Percentiles rank a stretch among this genome's conserved stretches.
These are phyloP conservation scores for Syncephalastrum monosporum DNA, from an alignment of 371 early-diverging fungal genomes.

Conservation along the genomic window DNA sequence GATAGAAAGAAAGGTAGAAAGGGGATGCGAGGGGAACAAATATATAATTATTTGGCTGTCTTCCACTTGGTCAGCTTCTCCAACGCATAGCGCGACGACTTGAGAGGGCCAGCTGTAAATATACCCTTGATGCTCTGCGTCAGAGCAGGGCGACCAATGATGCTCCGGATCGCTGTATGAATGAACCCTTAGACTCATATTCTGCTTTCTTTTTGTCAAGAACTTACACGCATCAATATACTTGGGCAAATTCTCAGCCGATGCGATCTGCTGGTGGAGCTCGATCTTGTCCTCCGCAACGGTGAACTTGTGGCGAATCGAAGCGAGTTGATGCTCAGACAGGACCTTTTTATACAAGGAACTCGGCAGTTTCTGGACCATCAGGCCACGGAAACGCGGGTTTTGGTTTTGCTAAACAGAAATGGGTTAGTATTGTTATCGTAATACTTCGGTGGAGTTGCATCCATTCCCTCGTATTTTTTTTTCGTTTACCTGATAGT, in stretches of 20 bases:
- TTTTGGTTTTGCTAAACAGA: conserved; percentile 55
- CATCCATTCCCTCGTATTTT: neutral
- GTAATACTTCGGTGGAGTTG: no score
- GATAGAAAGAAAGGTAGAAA: no score
- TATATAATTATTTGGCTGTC: conserved; percentile 25
- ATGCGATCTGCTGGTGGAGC: conserved; percentile 44
- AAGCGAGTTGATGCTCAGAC: conserved; percentile 26
- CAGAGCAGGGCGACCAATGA: conserved; percentile 72
- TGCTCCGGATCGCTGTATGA: conserved; percentile 29
- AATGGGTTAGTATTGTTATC: neutral
- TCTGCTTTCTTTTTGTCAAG: neutral
- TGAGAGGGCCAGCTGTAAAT: conserved; percentile 81
- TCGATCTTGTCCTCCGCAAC: conserved; percentile 37
- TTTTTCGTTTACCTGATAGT: conserved; percentile 39
- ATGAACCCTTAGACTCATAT: neutral
- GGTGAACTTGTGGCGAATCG: conserved; percentile 19
- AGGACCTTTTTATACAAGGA: conserved; percentile 53
- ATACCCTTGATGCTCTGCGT: conserved; percentile 92
- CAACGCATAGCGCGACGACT: conserved; percentile 71
- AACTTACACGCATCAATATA: conserved; percentile 41
- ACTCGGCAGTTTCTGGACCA: conserved; percentile 70
- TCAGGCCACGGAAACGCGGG: conserved; percentile 55
- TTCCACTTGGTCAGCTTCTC: conserved; percentile 75
- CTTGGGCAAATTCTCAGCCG: conserved; percentile 31
- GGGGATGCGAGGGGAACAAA: no score